phyloP scores from a whole-genome alignment of 2,329 filamentous ascomycete genomes.

The Cladobotryum mycophilum region DNA sequence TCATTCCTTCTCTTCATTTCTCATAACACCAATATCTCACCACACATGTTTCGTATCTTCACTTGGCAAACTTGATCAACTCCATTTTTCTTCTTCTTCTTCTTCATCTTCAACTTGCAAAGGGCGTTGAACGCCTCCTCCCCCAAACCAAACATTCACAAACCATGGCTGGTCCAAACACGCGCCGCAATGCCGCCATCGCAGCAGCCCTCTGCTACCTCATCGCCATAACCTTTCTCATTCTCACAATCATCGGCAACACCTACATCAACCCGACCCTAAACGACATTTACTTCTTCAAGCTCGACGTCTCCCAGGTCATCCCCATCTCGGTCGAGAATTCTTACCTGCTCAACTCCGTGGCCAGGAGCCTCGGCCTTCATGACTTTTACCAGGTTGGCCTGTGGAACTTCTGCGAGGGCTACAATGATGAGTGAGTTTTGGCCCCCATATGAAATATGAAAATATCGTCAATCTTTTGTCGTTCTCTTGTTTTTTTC shows the following conservation, averaged over 20 bases:
- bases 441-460: too few relatives aligned
- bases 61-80: too few relatives aligned
- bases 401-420: constrained; percentile 88
- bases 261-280: constrained; percentile 56
- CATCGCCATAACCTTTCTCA: constrained; percentile 68
- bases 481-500: too few relatives aligned
- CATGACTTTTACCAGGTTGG: constrained; percentile 95
- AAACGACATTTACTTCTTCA: constrained; percentile 73
- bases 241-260: constrained; percentile 74
- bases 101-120: too few relatives aligned
- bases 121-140: too few relatives aligned
- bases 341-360: constrained; percentile 72
- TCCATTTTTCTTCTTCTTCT: too few relatives aligned
- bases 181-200: constrained; percentile 55
- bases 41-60: too few relatives aligned
- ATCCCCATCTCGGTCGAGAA: constrained; percentile 68
- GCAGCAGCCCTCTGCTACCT: constrained; percentile 65
- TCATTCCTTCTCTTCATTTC: too few relatives aligned
- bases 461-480: too few relatives aligned
- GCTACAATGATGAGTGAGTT: constrained; percentile 65
- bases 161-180: not conserved
- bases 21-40: too few relatives aligned
- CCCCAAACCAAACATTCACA: too few relatives aligned
- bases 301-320: constrained; percentile 75
- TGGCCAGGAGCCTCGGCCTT: constrained; percentile 77